Base-by-base conservation (phyloP, 177 flowering plant genomes). In the Vitis hybrid region DNA sequence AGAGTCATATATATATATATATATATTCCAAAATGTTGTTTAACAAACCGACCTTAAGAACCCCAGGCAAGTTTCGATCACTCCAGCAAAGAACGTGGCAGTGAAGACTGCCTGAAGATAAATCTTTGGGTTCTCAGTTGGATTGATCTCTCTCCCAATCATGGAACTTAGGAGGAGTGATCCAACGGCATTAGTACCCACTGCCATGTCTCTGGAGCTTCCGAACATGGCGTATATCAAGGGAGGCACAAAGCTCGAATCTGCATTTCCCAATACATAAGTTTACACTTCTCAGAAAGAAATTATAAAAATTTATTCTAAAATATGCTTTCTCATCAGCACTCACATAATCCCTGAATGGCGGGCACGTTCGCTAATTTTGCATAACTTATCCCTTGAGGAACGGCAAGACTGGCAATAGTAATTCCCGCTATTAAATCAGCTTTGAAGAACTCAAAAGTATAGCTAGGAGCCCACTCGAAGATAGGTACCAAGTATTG, bases 321-420 rank as follows among this genome's bases (percentile, higher is more conserved):
- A 15, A 10, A 13, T 40, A 63, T 45, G 2, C 32, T 30, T 40
- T 40, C 48, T 40, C 48, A 40, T 40, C 48, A 15, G 2, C 3
- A 80, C 91, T 82, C 63, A 91, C 97, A 91, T 3, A 91, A 80
- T 65, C 97, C 97, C 21, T 87, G 62, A 34, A 90, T 83, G 0
- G 97, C 87, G 1, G 97, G 97, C n/a, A 91, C 58, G 74, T 74
- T 87, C 51, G 95, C 94, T 2, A 91, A 52, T 2, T 71, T 83
- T 15, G 97, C 97, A 70, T 91, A 91, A 77, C 97, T 91, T 9
- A 91, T 91, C 11, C 97, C 97, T 65, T 91, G 97, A 62, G 97
- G 97, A 21, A 91, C 83, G 0, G 97, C 93, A 2, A 91, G 88
- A 60, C 97, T 91, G 26, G 95, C 91, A 30, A 88, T 88, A 34